phyloP scores from a whole-genome alignment of 1,284 basidiomycete genomes.

The Mycosarcoma maydis region DNA sequence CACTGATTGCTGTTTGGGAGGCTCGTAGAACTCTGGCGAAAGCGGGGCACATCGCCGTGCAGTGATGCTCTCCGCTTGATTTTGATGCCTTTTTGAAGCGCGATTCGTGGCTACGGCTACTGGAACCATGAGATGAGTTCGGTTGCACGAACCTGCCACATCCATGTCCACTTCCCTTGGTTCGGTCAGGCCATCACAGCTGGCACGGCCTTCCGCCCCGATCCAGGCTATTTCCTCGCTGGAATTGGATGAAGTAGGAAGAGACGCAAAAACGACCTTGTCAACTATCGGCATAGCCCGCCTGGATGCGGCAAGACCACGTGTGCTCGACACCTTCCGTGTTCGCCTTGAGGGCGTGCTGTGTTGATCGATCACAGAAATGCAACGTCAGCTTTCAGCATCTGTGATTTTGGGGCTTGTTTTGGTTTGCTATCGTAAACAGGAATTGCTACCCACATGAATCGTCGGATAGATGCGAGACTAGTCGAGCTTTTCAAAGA shows the following conservation, averaged over 20 bases:
- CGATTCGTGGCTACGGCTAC: no score
- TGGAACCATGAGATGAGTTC: neutral
- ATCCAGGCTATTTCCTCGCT: conserved; percentile 8
- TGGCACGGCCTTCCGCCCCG: conserved; percentile 13
- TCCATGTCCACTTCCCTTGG: neutral
- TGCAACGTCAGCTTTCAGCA: neutral
- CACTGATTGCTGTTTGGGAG: neutral
- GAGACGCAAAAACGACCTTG: conserved; percentile 1
- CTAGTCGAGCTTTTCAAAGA: conserved; percentile 14
- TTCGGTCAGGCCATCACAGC: conserved; percentile 6
- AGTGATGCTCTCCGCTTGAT: neutral
- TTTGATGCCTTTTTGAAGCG: neutral
- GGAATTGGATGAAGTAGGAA: neutral
- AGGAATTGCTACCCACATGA: conserved; percentile 14
- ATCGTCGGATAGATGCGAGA: conserved; percentile 26
- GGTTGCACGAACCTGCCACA: neutral
- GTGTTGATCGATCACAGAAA: neutral
- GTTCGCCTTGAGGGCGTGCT: conserved; percentile 30
- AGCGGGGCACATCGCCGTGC: neutral
- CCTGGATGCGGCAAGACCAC: conserved; percentile 1
- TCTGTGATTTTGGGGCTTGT: no score
- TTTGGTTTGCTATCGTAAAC: no score
- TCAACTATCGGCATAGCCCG: conserved; percentile 12
- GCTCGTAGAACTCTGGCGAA: conserved; percentile 19
- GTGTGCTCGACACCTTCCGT: conserved; percentile 20